Conservation (phyloP, 208 protist genomes). For the Acanthamoeba healyi region DNA sequence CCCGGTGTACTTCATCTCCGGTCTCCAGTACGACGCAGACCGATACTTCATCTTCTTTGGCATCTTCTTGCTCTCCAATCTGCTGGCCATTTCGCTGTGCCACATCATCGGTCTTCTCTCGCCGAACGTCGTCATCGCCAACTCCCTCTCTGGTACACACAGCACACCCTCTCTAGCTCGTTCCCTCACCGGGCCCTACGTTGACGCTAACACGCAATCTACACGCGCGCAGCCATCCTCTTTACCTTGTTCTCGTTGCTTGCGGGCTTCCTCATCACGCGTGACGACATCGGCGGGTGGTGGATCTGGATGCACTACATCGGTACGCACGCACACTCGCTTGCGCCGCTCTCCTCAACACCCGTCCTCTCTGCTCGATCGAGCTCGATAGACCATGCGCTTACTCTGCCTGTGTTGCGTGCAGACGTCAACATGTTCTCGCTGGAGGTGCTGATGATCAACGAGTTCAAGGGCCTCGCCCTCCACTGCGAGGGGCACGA, state of each 20-base stretch:
- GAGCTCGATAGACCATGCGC: no score
- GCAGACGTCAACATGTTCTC: conserved; percentile 63
- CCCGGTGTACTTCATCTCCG: conserved; percentile 53
- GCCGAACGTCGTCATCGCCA: conserved; percentile 54
- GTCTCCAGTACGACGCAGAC: conserved; percentile 59
- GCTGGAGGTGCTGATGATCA: conserved; percentile 49
- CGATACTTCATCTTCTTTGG: conserved; percentile 48
- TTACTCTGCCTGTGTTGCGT: neutral
- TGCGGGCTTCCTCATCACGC: conserved; percentile 70
- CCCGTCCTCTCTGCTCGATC: no score
- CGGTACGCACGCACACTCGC: no score
- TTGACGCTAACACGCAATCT: no score
- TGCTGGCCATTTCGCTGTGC: conserved; percentile 12
- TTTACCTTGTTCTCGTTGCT: conserved; percentile 40
- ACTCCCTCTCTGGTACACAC: neutral
- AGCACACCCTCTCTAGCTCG: no score
- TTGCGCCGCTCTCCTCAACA: neutral
- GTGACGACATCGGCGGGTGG: conserved; percentile 26
- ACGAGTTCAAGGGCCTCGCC: conserved; percentile 50
- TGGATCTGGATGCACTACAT: conserved; percentile 62
- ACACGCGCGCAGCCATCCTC: conserved; percentile 11
- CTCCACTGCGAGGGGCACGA: conserved; percentile 5
- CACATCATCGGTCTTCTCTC: conserved; percentile 6
- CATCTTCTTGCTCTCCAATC: neutral
- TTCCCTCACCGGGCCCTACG: no score